Evolutionary conservation across 768 basidiomycete species (phyloP), one percentile per base, ranked within the genome.

Genomic region (Phaffia australis): DNA sequence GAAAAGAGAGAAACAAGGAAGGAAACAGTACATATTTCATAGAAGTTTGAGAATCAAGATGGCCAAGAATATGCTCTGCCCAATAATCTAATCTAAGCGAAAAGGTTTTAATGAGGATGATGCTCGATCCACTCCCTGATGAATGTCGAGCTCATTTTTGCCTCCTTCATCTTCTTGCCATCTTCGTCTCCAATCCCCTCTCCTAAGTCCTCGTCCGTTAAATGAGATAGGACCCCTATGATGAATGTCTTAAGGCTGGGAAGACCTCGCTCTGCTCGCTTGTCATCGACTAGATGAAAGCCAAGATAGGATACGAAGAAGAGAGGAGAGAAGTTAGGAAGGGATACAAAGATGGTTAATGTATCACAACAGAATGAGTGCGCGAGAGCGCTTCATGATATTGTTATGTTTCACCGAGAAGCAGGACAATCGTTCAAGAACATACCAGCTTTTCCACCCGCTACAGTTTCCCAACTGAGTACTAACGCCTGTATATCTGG

Each of bases 121-220:
- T 57, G 56, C 7, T 57, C 84, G 69, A 99, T 86, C 91, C 92
- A 94, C 70, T 86, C 81, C 52, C 95, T 81, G 70, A 99, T 94
- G 68, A 82, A 88, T 8, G 92, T 94, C 73, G 91, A 95, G 74
- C 95, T 91, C 82, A 98, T 85, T 80, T 99, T 99, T n/a, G 50
- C 49, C 63, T 64, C 67, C 23, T 42, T 63, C 59, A 54, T 62
- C 27, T 49, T 76, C 64, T 84, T 83, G 21, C 83, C 81, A 73
- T 93, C 88, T 25, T 81, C 82, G 4, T 54, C 52, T 27, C 52
- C n/a, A 54, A 14, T 32, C 9, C 27, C 56, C 15, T 14, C 56
- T 21, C 55, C 35, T 23, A 49, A 21, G n/a, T n/a, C 47, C 25
- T 29, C 18, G 56, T 58, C 30, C 58, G 59, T n/a, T 27, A 29